Evolutionary conservation across 352 stramenopile species (phyloP).

Genomic region (Thalassiosira oceanica): DNA sequence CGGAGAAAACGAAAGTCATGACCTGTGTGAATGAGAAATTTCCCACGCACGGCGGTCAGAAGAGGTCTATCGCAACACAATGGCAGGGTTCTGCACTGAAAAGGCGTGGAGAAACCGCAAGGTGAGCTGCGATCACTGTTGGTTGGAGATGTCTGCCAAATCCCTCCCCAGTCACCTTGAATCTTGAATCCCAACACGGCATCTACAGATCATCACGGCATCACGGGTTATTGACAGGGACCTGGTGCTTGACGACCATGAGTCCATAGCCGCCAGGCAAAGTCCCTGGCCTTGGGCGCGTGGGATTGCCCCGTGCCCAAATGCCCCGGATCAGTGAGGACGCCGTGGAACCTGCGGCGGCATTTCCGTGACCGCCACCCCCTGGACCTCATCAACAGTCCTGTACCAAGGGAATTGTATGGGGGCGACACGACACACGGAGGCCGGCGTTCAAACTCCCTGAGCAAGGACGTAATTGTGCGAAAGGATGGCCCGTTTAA

Average conservation of each 20-base stretch:
- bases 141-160: not conserved
- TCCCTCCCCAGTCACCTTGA: not conserved
- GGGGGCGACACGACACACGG: slow-evolving; percentile 2
- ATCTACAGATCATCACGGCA: no score
- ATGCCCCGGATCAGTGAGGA: not conserved
- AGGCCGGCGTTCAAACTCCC: no score
- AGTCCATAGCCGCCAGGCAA: not conserved
- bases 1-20: not conserved
- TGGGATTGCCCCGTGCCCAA: not conserved
- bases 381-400: no score
- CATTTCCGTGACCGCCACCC: slow-evolving; percentile 1
- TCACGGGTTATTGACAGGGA: no score
- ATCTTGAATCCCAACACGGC: not conserved
- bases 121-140: not conserved
- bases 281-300: not conserved
- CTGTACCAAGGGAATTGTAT: no score
- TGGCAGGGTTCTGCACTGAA: not conserved
- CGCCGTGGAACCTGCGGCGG: not conserved
- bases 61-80: not conserved
- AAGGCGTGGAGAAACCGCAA: not conserved
- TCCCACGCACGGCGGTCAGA: not conserved
- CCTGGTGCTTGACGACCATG: no score
- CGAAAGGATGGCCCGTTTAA: no score
- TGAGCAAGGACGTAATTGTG: no score
- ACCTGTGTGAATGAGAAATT: not conserved